Evolutionary conservation across 1,139 yeast species (phyloP).

Genomic region (Diutina pseudorugosa): DNA sequence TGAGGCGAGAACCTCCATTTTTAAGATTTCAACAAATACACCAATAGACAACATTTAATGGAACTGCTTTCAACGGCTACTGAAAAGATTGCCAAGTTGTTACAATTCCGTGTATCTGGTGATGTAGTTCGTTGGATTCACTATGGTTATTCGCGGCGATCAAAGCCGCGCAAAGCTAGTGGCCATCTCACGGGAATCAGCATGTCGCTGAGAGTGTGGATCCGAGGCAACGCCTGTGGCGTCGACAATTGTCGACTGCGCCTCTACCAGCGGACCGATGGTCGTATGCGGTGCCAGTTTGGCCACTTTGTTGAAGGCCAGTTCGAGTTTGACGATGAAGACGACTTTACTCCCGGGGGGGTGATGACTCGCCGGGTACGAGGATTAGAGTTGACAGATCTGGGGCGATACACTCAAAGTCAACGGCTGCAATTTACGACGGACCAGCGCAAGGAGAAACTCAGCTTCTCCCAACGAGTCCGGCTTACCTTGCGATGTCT

Average conservation of each 20-base stretch:
- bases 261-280: conserved; percentile 60
- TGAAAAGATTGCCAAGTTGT: too few species aligned
- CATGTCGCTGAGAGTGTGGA: conserved; percentile 26
- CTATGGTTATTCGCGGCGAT: too few species aligned
- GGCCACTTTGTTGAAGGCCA: conserved; percentile 86
- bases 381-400: conserved; percentile 8
- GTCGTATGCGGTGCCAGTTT: conserved; percentile 70
- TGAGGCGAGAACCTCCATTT: too few species aligned
- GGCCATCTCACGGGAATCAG: not conserved
- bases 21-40: too few species aligned
- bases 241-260: conserved; percentile 78
- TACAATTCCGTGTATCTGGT: too few species aligned
- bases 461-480: conserved; percentile 45
- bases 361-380: conserved; percentile 40
- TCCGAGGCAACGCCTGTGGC: conserved; percentile 76
- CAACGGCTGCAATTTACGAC: conserved; percentile 5
- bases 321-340: conserved; percentile 68
- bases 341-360: conserved; percentile 26
- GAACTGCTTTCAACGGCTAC: too few species aligned
- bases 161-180: not conserved
- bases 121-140: too few species aligned
- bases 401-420: not conserved
- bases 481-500: conserved; percentile 34
- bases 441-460: conserved; percentile 10
- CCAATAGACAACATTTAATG: too few species aligned